Evolutionary conservation across 176 grass and related monocot species (phyloP).

Genomic region (Paspalum vaginatum): DNA sequence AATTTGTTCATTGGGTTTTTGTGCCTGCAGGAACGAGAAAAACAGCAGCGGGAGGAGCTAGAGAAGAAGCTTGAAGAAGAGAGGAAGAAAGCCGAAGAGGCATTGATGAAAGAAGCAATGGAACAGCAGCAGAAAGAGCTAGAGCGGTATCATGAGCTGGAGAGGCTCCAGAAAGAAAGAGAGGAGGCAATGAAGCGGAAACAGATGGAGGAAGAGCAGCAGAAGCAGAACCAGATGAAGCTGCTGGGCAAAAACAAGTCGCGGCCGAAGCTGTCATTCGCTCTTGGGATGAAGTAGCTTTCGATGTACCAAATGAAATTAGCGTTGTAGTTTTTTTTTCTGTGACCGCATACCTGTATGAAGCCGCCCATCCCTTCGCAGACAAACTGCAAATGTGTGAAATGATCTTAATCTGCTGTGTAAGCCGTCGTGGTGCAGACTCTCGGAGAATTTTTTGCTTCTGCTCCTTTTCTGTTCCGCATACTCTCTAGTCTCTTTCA

Average conservation of each 20-base stretch:
- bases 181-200: slow-evolving; percentile 88
- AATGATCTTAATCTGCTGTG: not conserved
- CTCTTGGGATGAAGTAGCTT: slow-evolving; percentile 76
- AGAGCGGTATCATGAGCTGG: slow-evolving; percentile 89
- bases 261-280: slow-evolving; percentile 85
- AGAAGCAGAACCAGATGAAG: slow-evolving; percentile 92
- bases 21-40: slow-evolving; percentile 68
- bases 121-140: slow-evolving; percentile 92
- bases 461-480: too few relatives aligned
- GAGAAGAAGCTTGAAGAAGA: slow-evolving; percentile 93
- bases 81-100: slow-evolving; percentile 81
- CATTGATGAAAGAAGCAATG: slow-evolving; percentile 75
- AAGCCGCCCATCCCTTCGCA: not conserved
- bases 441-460: too few relatives aligned
- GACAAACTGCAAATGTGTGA: not conserved
- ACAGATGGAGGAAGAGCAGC: slow-evolving; percentile 83
- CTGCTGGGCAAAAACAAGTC: slow-evolving; percentile 94
- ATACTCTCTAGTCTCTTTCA: too few relatives aligned
- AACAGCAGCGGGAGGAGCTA: slow-evolving; percentile 72
- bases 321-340: slow-evolving; percentile 31
- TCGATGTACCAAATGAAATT: not conserved
- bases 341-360: slow-evolving; percentile 19
- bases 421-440: not conserved
- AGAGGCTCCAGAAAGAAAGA: slow-evolving; percentile 83
- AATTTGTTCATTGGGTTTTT: not conserved